Evolutionary conservation across 768 basidiomycete genomes (phyloP).

Genomic region (Auricularia cornea): DNA sequence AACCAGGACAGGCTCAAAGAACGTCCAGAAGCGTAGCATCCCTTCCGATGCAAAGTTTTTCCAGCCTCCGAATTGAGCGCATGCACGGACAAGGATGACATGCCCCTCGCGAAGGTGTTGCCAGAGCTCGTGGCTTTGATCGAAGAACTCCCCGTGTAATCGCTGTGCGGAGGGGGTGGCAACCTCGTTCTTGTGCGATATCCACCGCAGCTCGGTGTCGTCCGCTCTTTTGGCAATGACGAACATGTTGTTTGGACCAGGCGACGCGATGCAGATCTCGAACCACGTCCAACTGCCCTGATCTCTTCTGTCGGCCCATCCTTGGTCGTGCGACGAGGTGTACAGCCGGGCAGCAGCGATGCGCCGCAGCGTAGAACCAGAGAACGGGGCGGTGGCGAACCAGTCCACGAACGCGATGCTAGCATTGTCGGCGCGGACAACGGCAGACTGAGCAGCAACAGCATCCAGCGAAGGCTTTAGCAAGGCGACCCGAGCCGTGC

Average conservation of each 20-base stretch:
- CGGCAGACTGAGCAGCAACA: background rate
- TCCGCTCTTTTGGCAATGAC: background rate
- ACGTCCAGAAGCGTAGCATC: slow-evolving; percentile 6
- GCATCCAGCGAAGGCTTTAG: slow-evolving; percentile 1
- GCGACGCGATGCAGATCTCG: slow-evolving; percentile 5
- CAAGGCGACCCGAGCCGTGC: background rate
- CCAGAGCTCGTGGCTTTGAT: slow-evolving; percentile 9
- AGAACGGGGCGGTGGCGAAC: slow-evolving; percentile 3
- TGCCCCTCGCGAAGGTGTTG: slow-evolving; percentile 7
- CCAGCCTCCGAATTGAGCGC: slow-evolving; percentile 9
- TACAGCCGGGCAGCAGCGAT: slow-evolving; percentile 2
- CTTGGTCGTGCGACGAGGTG: slow-evolving; percentile 11
- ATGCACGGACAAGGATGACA: slow-evolving; percentile 5
- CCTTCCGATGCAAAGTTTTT: slow-evolving; percentile 2
- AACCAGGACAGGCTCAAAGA: slow-evolving; percentile 8
- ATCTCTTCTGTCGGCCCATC: slow-evolving; percentile 3
- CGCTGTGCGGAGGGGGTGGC: background rate
- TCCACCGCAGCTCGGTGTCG: slow-evolving; percentile 8
- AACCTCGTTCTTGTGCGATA: slow-evolving; percentile 6
- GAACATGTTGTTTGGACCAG: background rate
- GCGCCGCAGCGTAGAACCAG: background rate
- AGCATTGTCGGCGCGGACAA: background rate
- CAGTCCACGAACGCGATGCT: background rate
- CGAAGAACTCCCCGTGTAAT: slow-evolving; percentile 5
- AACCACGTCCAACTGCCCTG: slow-evolving; percentile 13